These are phyloP conservation scores for Eucalyptus shirleyi DNA, from an alignment of 345 rosid genomes.

Conservation along the genomic window DNA sequence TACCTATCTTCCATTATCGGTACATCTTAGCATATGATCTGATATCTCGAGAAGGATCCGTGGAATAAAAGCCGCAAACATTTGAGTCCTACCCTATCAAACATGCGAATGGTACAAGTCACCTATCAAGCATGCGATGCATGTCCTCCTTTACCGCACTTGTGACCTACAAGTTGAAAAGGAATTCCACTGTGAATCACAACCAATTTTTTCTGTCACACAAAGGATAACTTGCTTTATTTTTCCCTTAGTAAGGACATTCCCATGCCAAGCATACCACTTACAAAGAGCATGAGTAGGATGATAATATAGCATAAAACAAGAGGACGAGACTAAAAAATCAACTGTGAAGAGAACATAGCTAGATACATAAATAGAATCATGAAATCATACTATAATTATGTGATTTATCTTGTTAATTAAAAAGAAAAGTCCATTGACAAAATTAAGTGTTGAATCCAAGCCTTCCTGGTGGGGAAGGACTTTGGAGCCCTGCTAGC, in stretches of 20 bases:
- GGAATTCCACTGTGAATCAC: neutral
- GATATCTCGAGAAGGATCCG: neutral
- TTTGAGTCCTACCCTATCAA: neutral
- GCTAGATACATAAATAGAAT: neutral
- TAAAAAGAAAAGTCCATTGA: neutral
- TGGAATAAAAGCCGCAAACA: neutral
- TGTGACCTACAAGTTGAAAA: neutral
- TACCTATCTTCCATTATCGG: no score
- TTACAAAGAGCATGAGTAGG: neutral
- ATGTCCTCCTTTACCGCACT: no score
- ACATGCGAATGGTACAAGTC: no score
- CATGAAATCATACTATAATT: neutral
- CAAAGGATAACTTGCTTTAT: neutral
- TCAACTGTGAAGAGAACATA: neutral
- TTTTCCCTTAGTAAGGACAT: neutral
- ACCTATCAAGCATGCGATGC: no score
- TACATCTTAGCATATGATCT: no score
- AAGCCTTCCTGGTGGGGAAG: slow-evolving; percentile 21
- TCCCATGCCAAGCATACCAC: neutral
- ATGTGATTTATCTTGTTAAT: neutral
- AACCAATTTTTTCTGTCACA: neutral
- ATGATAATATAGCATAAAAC: no score
- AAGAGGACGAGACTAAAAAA: no score
- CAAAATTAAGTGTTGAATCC: neutral
- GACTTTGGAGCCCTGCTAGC: slow-evolving; percentile 20